These are phyloP conservation scores for Datura wrightii DNA, from an alignment of 257 asterid genomes.

Conservation along the genomic window DNA sequence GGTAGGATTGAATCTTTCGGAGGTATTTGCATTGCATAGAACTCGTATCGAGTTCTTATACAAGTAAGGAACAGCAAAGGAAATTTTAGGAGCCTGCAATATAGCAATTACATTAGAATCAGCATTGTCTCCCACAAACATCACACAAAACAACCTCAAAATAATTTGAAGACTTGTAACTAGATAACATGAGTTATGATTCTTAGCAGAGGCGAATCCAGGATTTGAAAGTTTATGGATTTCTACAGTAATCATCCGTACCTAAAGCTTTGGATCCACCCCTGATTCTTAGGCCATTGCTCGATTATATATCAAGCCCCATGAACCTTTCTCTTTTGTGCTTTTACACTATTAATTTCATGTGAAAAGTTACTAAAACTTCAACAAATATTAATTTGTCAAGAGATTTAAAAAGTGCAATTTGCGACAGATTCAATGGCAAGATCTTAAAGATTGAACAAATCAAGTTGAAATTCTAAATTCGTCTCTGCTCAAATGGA, in stretches of 20 bases:
- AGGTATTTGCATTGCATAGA: slow-evolving; percentile 63
- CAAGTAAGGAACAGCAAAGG: slow-evolving; percentile 41
- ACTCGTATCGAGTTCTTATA: slow-evolving; percentile 62
- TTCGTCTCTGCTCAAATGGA: not conserved
- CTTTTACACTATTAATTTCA: not conserved
- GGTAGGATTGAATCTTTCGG: slow-evolving; percentile 62
- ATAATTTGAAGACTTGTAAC: not conserved
- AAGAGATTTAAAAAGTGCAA: not conserved
- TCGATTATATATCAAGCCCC: not conserved
- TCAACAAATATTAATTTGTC: not conserved
- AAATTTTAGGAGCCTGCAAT: slow-evolving; percentile 55
- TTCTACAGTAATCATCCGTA: not conserved
- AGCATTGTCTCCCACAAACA: not conserved
- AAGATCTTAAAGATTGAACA: not conserved
- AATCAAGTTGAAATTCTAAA: not conserved
- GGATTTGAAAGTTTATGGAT: not conserved
- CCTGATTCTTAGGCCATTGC: not conserved
- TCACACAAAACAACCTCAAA: not conserved
- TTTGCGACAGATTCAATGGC: not conserved
- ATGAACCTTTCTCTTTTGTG: not conserved
- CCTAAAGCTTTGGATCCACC: not conserved
- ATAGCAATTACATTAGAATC: not conserved
- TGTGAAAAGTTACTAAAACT: not conserved
- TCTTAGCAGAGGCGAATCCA: not conserved
- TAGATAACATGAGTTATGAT: not conserved